Evolutionary conservation across 257 asterid genomes (phyloP).

Genomic region (Gynochthodes officinalis): DNA sequence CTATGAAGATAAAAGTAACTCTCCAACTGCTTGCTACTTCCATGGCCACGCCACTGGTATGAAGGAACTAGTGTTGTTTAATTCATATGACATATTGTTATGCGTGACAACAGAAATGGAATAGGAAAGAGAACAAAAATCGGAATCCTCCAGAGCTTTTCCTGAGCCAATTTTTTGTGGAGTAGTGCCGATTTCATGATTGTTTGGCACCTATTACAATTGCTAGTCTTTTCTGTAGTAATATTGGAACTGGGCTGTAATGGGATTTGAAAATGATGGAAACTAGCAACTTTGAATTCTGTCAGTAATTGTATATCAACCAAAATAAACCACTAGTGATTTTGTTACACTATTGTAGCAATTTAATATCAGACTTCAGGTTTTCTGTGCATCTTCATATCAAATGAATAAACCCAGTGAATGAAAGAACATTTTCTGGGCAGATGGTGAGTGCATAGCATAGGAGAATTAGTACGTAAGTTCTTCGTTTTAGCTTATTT

Average conservation of each 20-base stretch:
- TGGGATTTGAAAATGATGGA: neutral
- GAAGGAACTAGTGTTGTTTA: neutral
- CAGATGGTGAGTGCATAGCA: neutral
- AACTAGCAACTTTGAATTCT: neutral
- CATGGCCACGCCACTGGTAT: slow-evolving; percentile 65
- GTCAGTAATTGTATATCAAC: neutral
- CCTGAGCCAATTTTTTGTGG: too few species aligned
- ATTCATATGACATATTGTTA: neutral
- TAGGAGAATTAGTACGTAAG: neutral
- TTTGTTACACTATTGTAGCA: neutral
- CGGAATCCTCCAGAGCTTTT: neutral
- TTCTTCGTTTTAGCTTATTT: neutral
- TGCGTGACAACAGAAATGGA: neutral
- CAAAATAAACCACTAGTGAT: neutral
- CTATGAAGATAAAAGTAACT: slow-evolving; percentile 41
- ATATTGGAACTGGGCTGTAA: neutral
- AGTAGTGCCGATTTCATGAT: too few species aligned
- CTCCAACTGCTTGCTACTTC: slow-evolving; percentile 54
- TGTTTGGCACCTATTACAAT: too few species aligned
- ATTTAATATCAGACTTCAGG: neutral
- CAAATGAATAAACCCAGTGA: neutral
- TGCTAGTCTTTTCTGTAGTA: neutral
- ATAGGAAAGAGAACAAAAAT: neutral
- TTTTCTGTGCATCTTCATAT: neutral
- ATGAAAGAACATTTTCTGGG: neutral